These are phyloP conservation scores for Chromosphaera perkinsii DNA, from an alignment of 208 protist genomes.

Conservation along the genomic window DNA sequence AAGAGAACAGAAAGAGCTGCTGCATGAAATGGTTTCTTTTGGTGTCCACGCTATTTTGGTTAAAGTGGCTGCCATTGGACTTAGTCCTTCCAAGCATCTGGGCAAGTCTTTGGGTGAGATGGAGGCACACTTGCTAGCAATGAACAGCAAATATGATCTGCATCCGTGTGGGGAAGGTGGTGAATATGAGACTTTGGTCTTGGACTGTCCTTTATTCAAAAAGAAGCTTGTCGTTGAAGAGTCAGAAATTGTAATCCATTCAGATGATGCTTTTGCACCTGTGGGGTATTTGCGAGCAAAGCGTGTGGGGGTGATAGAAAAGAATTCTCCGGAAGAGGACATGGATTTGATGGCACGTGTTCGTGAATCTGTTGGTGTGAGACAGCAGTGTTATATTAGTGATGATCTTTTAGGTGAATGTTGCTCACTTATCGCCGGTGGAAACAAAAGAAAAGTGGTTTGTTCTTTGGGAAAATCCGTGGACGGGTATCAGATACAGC, in stretches of 20 bases:
- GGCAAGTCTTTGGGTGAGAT: conserved; percentile 71
- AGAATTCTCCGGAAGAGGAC: background rate
- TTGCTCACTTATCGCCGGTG: no score
- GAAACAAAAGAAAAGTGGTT: no score
- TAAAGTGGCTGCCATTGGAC: conserved; percentile 11
- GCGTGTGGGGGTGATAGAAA: conserved; percentile 6
- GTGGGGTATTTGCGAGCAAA: conserved; percentile 20
- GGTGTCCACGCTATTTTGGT: conserved; percentile 71
- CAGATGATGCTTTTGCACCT: conserved; percentile 8
- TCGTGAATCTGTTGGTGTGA: no score
- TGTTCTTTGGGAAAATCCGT: no score
- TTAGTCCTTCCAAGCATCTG: conserved; percentile 69
- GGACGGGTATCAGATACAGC: no score
- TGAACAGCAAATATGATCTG: conserved; percentile 60
- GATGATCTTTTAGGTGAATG: no score
- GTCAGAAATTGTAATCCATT: background rate
- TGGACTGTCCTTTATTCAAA: conserved; percentile 89
- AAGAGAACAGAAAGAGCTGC: conserved; percentile 75
- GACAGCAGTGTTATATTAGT: no score
- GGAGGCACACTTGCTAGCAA: conserved; percentile 45
- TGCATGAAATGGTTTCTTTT: conserved; percentile 77
- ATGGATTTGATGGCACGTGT: no score
- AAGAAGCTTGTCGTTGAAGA: conserved; percentile 8
- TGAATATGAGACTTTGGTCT: conserved; percentile 97
- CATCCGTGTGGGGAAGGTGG: conserved; percentile 97